These are phyloP conservation scores for Microdochium trichocladiopsis DNA, from an alignment of 2,329 filamentous ascomycete species.

Conservation along the genomic window DNA sequence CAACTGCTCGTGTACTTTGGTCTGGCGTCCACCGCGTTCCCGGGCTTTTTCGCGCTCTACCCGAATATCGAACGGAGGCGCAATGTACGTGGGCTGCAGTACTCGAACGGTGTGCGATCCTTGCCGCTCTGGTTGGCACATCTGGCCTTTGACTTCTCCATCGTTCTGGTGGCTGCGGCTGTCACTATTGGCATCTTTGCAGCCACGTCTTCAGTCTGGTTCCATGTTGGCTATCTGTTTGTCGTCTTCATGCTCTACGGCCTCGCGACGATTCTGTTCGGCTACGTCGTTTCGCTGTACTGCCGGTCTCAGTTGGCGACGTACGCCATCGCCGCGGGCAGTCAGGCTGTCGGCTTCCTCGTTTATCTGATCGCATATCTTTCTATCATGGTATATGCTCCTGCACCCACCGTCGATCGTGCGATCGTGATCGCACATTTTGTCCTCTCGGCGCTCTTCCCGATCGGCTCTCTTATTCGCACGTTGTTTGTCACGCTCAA, in stretches of 20 bases:
- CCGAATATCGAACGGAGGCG: constrained; percentile 75
- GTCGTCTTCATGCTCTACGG: constrained; percentile 76
- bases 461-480: constrained; percentile 68
- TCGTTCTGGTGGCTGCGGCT: constrained; percentile 61
- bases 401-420: constrained; percentile 60
- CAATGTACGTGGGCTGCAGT: constrained; percentile 78
- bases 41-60: constrained; percentile 83
- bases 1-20: constrained; percentile 79
- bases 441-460: constrained; percentile 65
- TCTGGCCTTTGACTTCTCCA: constrained; percentile 68
- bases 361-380: constrained; percentile 67
- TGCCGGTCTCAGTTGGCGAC: constrained; percentile 72
- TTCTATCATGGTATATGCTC: constrained; percentile 66
- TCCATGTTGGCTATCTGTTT: constrained; percentile 74
- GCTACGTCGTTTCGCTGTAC: constrained; percentile 78
- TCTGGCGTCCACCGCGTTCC: constrained; percentile 69
- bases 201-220: constrained; percentile 61
- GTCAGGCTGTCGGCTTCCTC: constrained; percentile 66
- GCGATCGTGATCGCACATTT: constrained; percentile 67
- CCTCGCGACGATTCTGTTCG: constrained; percentile 65
- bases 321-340: constrained; percentile 75
- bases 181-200: constrained; percentile 64
- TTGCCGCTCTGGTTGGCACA: constrained; percentile 83
- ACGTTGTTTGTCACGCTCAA: constrained; percentile 74
- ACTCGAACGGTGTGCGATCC: constrained; percentile 82